Evolutionary conservation across 768 basidiomycete genomes (phyloP).

Genomic region (Goffeauzyma gilvescens): DNA sequence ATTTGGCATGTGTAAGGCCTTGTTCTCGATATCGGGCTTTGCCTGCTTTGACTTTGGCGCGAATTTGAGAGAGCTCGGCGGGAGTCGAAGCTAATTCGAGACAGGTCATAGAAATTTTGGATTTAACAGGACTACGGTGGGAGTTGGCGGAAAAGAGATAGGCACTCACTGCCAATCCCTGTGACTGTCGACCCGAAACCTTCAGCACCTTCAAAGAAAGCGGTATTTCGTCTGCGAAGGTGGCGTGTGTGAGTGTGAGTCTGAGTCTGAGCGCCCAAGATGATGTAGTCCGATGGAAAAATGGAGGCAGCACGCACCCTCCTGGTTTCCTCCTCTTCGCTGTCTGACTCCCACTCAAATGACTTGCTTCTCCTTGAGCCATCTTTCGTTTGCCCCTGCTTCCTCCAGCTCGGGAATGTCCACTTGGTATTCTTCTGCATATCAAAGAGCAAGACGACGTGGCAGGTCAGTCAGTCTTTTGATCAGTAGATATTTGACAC

Average conservation of each 20-base stretch:
- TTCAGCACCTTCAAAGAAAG: slow-evolving; percentile 3
- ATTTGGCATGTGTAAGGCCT: background rate
- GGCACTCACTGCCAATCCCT: slow-evolving; percentile 3
- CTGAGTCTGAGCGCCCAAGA: background rate
- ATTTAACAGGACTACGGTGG: too few relatives aligned
- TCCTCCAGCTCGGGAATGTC: background rate
- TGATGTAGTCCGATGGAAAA: background rate
- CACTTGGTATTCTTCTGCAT: background rate
- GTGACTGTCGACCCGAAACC: slow-evolving; percentile 4
- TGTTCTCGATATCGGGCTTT: too few relatives aligned
- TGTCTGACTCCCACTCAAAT: slow-evolving; percentile 25
- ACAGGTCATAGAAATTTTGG: too few relatives aligned
- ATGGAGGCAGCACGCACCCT: slow-evolving; percentile 12
- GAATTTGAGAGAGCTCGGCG: too few relatives aligned
- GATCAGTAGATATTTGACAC: background rate
- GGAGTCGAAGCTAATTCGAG: too few relatives aligned
- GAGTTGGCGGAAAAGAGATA: too few relatives aligned
- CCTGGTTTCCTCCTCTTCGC: slow-evolving; percentile 26
- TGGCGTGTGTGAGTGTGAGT: background rate
- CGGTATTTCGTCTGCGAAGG: background rate
- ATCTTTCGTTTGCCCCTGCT: slow-evolving; percentile 4
- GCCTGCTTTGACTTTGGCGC: too few relatives aligned
- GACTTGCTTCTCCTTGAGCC: slow-evolving; percentile 22
- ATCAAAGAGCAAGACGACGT: background rate
- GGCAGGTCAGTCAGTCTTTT: too few relatives aligned